Evolutionary conservation across 345 rosid genomes (phyloP).

Genomic region (Pelargonium nanum): DNA sequence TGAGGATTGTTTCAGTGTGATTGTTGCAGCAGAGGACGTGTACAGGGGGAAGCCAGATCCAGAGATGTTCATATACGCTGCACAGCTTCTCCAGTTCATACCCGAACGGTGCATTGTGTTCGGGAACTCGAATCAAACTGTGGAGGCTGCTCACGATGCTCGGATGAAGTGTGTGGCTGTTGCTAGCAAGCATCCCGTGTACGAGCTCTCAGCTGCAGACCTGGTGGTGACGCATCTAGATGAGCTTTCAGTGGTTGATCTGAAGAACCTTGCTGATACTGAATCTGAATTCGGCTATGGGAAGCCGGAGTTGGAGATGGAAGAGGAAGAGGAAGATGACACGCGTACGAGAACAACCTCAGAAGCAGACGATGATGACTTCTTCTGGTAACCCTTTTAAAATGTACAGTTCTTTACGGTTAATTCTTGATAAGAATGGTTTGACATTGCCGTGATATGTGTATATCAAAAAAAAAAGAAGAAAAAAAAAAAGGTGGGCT

Average conservation of each 20-base stretch:
- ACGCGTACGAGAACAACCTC: conserved; percentile 23
- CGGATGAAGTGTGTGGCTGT: conserved; percentile 96
- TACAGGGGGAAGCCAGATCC: conserved; percentile 92
- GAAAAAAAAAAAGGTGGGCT: conserved; percentile 13
- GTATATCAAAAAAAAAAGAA: conserved; percentile 2
- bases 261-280: conserved; percentile 77
- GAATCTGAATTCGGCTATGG: conserved; percentile 56
- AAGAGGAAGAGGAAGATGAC: conserved; percentile 47
- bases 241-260: conserved; percentile 81
- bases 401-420: conserved; percentile 42
- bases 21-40: conserved; percentile 86
- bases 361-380: conserved; percentile 45
- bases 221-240: conserved; percentile 68
- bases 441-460: conserved; percentile 17
- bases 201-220: conserved; percentile 91
- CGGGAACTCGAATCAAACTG: conserved; percentile 82
- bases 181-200: conserved; percentile 84
- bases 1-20: conserved; percentile 52
- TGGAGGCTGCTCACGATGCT: conserved; percentile 93
- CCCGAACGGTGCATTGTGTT: conserved; percentile 95
- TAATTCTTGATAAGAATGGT: conserved; percentile 21
- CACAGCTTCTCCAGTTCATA: conserved; percentile 75
- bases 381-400: conserved; percentile 47
- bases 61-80: conserved; percentile 77
- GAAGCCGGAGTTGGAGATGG: conserved; percentile 63